Evolutionary conservation across 768 basidiomycete species (phyloP).

Genomic region (Macrolepiota dolichaula): DNA sequence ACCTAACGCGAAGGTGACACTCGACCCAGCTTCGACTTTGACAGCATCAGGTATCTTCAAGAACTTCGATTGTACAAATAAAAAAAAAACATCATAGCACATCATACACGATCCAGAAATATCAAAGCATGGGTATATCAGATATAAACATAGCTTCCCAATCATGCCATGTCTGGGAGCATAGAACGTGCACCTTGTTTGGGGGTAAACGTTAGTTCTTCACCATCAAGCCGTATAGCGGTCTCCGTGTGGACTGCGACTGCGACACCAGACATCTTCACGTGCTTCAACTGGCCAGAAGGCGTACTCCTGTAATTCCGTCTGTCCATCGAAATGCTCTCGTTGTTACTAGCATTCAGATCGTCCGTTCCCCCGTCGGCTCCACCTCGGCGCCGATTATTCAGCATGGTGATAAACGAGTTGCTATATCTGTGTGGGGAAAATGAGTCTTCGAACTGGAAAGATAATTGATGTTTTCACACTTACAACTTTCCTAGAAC

Average conservation of each 20-base stretch:
- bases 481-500: constrained; percentile 10
- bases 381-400: constrained; percentile 1
- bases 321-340: not conserved
- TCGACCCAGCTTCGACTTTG: not conserved
- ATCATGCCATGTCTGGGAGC: not conserved
- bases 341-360: not conserved
- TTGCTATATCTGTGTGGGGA: constrained; percentile 9
- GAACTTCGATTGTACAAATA: not conserved
- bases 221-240: not conserved
- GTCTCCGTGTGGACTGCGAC: constrained; percentile 3
- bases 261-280: not conserved
- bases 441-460: not conserved
- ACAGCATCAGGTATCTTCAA: not conserved
- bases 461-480: too few relatives aligned
- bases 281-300: not conserved
- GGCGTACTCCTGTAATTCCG: not conserved
- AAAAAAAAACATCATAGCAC: too few relatives aligned
- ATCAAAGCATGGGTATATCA: not conserved
- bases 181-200: not conserved
- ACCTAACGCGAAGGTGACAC: not conserved
- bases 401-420: constrained; percentile 11
- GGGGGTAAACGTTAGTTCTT: not conserved
- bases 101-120: not conserved
- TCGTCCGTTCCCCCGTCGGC: not conserved
- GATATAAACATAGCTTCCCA: not conserved